phyloP scores from a whole-genome alignment of 441 rosid species.

The Jatropha multifida region DNA sequence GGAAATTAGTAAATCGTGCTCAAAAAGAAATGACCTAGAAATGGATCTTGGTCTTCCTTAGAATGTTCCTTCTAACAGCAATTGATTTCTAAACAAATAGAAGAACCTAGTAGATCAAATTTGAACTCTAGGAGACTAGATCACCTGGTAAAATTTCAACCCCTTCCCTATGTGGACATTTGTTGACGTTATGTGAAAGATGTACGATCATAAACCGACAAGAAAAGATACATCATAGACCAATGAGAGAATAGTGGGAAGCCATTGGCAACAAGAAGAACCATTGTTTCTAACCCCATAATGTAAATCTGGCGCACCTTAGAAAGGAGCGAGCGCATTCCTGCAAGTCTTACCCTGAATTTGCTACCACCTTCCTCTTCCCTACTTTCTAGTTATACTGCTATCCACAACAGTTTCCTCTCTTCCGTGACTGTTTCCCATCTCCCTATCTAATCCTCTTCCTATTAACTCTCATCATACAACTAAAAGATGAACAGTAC shows the following conservation, averaged over 20 bases:
- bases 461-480: neutral
- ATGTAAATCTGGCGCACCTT: neutral
- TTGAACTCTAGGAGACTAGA: too few species aligned
- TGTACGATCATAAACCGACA: neutral
- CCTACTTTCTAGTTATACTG: neutral
- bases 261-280: neutral
- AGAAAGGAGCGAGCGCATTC: neutral
- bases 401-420: neutral
- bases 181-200: neutral
- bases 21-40: too few species aligned
- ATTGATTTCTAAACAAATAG: too few species aligned
- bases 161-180: neutral
- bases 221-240: neutral
- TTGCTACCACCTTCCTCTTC: neutral
- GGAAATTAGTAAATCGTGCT: too few species aligned
- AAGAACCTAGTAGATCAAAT: too few species aligned
- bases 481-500: neutral
- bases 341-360: neutral
- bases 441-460: conserved; percentile 1
- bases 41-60: too few species aligned
- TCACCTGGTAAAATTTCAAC: too few species aligned
- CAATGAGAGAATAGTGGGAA: neutral
- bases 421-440: too few species aligned
- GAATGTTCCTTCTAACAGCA: too few species aligned
- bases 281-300: neutral